A percentile compares a stretch with the other conserved stretches of the same genome.
Evolutionary conservation across 768 basidiomycete species (phyloP).

Genomic region (Tulasnella sp.): DNA sequence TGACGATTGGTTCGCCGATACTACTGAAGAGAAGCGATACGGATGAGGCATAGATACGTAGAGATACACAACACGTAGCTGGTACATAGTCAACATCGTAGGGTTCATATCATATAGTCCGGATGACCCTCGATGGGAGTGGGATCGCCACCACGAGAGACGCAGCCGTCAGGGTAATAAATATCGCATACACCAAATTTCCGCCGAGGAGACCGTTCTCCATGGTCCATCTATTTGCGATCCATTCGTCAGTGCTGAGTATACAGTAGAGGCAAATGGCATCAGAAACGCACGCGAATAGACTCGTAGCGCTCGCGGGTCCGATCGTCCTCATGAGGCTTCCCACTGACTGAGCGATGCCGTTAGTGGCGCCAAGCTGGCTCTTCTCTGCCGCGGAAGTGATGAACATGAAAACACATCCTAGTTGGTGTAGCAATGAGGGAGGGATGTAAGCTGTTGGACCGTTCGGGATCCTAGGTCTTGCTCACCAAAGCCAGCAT

Average conservation of each 20-base stretch:
- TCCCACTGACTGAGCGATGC: slow-evolving; percentile 14
- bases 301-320: slow-evolving; percentile 15
- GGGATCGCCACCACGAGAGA: slow-evolving; percentile 1
- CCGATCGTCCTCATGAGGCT: slow-evolving; percentile 12
- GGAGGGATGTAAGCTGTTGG: neutral
- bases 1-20: slow-evolving; percentile 63
- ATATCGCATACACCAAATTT: slow-evolving; percentile 5
- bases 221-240: too few relatives aligned
- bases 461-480: neutral
- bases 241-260: too few relatives aligned
- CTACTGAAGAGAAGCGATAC: slow-evolving; percentile 43
- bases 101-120: neutral
- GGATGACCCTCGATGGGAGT: slow-evolving; percentile 3
- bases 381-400: slow-evolving; percentile 15
- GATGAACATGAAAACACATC: slow-evolving; percentile 16
- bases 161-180: neutral
- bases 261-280: too few relatives aligned
- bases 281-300: slow-evolving; percentile 17
- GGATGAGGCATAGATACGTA: slow-evolving; percentile 35
- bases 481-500: slow-evolving; percentile 13
- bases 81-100: neutral
- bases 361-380: slow-evolving; percentile 15
- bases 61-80: neutral
- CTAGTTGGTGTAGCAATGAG: neutral
- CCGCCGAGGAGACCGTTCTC: slow-evolving; percentile 16